Evolutionary conservation across 140 eudicot species (phyloP), one percentile per base, ranked within the genome.

Genomic region (Anethum foeniculum): DNA sequence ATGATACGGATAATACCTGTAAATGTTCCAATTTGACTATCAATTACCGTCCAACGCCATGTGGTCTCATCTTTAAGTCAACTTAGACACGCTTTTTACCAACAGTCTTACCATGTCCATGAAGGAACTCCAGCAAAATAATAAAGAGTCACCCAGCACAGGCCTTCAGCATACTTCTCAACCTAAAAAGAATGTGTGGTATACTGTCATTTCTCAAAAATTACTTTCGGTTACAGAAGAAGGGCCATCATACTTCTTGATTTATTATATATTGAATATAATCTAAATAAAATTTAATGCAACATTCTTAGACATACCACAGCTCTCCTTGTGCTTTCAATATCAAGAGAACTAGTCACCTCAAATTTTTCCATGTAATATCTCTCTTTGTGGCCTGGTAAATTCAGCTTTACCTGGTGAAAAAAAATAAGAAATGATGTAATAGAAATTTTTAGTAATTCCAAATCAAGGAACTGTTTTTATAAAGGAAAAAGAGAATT

Each of bases 71-170:
- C 15, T 67, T 8, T 8, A 67, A 67, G 19, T 30, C 41, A 67
- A 10, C 73, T 27, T 30, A 30, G 19, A 28, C 44, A 71, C 47
- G 19, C 41, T 19, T 30, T 21, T 34, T 0, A 14, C 13, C 15
- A 2, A 74, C 3, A 83, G 27, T 77, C 84, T 85, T 78, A 91
- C 97, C 97, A 92, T 1, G 84, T 85, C 96, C 96, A 92, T 0
- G 97, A 92, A 7, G 92, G 90, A 74, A 92, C 91, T 12, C 87
- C 92, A 5, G 90, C 82, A 56, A 85, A 92, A 77, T 92, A 92
- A 52, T 90, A 90, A 4, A 84, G 74, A 18, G 87, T 88, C 12
- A 90, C 96, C 97, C 97, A 92, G 32, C 92, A 87, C 27, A 92
- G 21, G 9, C 97, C 97, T 83, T 90, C 88, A 0, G 89, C 82